Conservation (phyloP, 2,329 filamentous ascomycete genomes). For the Claviceps sp. region DNA sequence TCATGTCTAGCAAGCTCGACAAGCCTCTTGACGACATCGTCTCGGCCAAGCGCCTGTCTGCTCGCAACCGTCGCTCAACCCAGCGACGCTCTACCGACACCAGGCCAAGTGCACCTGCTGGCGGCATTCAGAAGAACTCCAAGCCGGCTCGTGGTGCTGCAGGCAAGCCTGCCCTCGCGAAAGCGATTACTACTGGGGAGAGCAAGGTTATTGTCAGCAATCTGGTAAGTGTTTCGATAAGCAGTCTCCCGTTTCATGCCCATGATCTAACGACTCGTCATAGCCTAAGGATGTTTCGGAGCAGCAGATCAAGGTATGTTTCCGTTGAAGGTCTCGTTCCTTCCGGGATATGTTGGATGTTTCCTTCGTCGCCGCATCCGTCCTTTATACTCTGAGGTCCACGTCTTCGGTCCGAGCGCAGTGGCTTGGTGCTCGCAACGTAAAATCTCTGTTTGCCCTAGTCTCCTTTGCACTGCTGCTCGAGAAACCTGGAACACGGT, state of each 20-base stretch:
- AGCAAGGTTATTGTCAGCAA: constrained; percentile 99
- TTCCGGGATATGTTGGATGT: constrained; percentile 60
- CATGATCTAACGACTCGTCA: not conserved
- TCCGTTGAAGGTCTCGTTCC: constrained; percentile 60
- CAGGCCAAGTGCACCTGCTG: constrained; percentile 55
- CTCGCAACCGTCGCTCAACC: constrained; percentile 34
- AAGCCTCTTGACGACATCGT: constrained; percentile 96
- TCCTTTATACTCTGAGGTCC: constrained; percentile 14
- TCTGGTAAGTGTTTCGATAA: constrained; percentile 52
- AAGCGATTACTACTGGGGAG: constrained; percentile 51
- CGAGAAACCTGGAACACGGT: constrained; percentile 18
- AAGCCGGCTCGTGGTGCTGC: constrained; percentile 45
- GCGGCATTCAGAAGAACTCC: constrained; percentile 71
- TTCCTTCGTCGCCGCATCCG: constrained; percentile 25
- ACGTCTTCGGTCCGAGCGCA: constrained; percentile 7
- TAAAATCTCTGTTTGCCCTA: constrained; percentile 6
- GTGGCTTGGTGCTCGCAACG: constrained; percentile 1
- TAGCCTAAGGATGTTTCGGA: constrained; percentile 95
- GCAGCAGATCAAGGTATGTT: constrained; percentile 99
- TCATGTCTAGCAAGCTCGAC: constrained; percentile 90
- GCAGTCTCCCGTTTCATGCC: not conserved
- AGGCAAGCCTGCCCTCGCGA: constrained; percentile 50
- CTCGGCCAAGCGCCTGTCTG: constrained; percentile 55
- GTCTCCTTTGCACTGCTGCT: constrained; percentile 18
- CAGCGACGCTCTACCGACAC: constrained; percentile 37